Base-by-base conservation (phyloP, 2,329 filamentous ascomycete genomes). In the Aspergillus brunneoviolaceus region DNA sequence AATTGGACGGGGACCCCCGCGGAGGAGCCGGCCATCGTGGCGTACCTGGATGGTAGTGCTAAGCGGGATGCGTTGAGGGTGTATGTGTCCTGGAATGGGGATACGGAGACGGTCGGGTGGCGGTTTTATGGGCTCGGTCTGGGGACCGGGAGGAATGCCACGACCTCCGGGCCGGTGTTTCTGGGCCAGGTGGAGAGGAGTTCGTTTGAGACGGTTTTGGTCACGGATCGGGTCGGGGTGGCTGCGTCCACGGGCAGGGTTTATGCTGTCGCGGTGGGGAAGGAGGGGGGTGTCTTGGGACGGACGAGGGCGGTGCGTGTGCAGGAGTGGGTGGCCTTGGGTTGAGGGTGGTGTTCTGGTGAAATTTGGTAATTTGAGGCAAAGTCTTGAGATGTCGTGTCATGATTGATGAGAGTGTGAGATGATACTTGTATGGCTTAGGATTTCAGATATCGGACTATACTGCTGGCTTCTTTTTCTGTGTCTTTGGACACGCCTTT, bases 1-100 rank as follows among this genome's bases (percentile, higher is more conserved):
- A 75, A 77, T 55, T 79, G 76, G 76, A 76, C 73, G 3, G 76
- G 76, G 0, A 62, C 71, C 5, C 73, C 76, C 0, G 67, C 65
- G 14, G 76, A 76, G 51, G 68, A 67, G 1, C 76, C 77, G 1
- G 72, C 75, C 0, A 70, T 78, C 16, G 69, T 74, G 5, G 77
- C 77, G 4, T 72, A 73, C 48, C 7, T 23, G 23, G 23, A 33
- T 33, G 9, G 7, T 2, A 33, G 31, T 33, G 69, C 69, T 23
- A 23, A 23, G 23, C 23, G 23, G 23, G 23, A 4, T 23, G 23
- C 4, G 9, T 70, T 53, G 1, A 16, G 39, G 16, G 16, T 79
- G n/a, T 87, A 82, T 69, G 82, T 85, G 2, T 84, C 80, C 4
- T 84, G 81, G 82, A 84, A 84, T 59, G 82, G 82, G 4, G 80